Evolutionary conservation across 2,329 filamentous ascomycete species (phyloP).

Genomic region (Apiospora arundinis): DNA sequence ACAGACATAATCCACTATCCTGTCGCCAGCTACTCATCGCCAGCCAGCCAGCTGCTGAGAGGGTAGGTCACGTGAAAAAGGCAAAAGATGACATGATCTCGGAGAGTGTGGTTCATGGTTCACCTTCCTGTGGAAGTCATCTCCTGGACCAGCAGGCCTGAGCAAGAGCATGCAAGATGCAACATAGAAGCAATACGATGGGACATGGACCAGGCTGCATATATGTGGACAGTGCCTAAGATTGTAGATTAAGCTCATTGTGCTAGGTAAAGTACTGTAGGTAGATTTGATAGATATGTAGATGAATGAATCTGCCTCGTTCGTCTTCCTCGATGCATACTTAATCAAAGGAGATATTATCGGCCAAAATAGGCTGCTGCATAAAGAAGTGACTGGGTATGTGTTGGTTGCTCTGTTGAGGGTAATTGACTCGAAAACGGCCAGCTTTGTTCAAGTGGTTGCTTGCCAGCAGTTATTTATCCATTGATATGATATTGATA

Average conservation of each 20-base stretch:
- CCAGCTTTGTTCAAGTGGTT: conserved; percentile 11
- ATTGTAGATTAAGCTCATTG: background rate
- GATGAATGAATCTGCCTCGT: background rate
- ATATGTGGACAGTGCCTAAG: background rate
- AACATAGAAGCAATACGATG: background rate
- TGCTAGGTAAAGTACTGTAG: background rate
- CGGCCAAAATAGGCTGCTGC: background rate
- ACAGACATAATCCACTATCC: too few relatives aligned
- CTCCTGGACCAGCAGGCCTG: background rate
- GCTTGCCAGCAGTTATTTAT: too few relatives aligned
- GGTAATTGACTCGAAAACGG: conserved; percentile 6
- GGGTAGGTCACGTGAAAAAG: background rate
- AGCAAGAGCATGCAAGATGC: background rate
- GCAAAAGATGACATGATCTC: background rate
- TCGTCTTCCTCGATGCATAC: background rate
- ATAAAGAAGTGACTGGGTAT: background rate
- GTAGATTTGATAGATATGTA: too few relatives aligned
- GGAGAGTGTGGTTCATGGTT: background rate
- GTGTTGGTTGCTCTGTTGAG: background rate
- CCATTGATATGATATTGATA: background rate
- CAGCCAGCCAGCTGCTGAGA: background rate
- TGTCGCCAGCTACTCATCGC: background rate
- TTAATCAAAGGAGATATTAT: background rate
- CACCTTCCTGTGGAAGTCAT: background rate
- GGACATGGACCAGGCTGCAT: background rate